Percentiles rank a stretch among this genome's conserved stretches.
Evolutionary conservation across 2,329 filamentous ascomycete species (phyloP).

Genomic region (Venturia pyrina): DNA sequence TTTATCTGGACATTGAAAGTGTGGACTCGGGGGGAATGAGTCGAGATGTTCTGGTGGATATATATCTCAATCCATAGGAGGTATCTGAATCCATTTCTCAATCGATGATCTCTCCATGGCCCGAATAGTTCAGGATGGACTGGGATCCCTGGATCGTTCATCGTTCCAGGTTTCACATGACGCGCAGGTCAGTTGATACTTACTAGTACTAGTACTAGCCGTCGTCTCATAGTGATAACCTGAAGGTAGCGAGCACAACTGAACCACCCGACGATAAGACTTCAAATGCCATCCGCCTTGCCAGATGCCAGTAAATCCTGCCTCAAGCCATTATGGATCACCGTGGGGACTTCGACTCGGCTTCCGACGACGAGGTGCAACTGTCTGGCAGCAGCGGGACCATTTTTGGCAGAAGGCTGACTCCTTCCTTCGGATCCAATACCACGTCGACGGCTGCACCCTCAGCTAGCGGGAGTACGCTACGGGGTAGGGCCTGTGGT

Average conservation of each 20-base stretch:
- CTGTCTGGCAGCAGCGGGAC: neutral
- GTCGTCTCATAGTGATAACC: neutral
- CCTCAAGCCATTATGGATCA: neutral
- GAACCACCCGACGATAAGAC: neutral
- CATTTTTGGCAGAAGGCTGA: conserved; percentile 3
- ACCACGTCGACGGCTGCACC: neutral
- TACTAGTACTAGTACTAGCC: no score
- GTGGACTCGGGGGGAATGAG: neutral
- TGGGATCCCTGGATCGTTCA: no score
- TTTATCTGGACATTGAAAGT: neutral
- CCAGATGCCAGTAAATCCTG: no score
- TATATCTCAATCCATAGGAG: neutral
- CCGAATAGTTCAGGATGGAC: neutral
- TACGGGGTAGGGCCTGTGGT: neutral
- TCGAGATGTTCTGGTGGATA: neutral
- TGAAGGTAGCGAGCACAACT: no score
- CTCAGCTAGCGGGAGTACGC: neutral
- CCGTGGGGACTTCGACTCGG: neutral
- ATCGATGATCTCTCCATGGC: neutral
- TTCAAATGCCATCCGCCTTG: neutral
- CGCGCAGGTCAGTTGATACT: neutral
- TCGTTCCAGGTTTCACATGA: no score
- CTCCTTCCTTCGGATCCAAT: neutral
- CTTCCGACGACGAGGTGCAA: neutral
- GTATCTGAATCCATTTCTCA: neutral